phyloP scores from a whole-genome alignment of 495 filamentous ascomycete genomes.

The Wilcoxina mikolae region DNA sequence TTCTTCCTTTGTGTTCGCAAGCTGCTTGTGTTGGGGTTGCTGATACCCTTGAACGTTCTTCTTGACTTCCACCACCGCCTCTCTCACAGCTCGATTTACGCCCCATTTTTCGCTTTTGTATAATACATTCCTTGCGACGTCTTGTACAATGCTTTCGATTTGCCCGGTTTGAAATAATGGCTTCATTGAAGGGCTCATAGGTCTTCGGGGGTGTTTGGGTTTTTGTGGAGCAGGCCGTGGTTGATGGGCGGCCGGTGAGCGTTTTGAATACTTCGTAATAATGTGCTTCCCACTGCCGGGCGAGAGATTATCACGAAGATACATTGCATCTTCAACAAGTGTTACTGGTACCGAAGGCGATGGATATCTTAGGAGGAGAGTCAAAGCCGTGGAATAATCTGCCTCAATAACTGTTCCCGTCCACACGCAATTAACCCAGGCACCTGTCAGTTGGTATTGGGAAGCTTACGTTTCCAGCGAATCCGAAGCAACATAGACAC shows the following conservation, averaged over 20 bases:
- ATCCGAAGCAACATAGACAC: slow-evolving; percentile 88
- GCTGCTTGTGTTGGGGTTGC: slow-evolving; percentile 14
- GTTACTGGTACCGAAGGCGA: slow-evolving; percentile 45
- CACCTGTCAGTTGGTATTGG: neutral
- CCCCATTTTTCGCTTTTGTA: slow-evolving; percentile 73
- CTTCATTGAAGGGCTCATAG: slow-evolving; percentile 28
- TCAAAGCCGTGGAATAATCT: slow-evolving; percentile 72
- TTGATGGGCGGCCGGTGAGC: slow-evolving; percentile 37
- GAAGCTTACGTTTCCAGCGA: slow-evolving; percentile 65
- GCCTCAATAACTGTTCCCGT: slow-evolving; percentile 53
- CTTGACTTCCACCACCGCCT: slow-evolving; percentile 71
- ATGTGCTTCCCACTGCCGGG: slow-evolving; percentile 55
- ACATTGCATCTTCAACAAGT: slow-evolving; percentile 79
- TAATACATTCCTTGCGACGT: slow-evolving; percentile 70
- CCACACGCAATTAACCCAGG: neutral
- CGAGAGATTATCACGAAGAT: slow-evolving; percentile 62
- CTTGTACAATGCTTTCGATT: slow-evolving; percentile 67
- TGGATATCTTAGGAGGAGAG: slow-evolving; percentile 69
- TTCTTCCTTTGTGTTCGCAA: slow-evolving; percentile 18
- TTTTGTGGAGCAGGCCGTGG: slow-evolving; percentile 7
- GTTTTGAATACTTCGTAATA: slow-evolving; percentile 70
- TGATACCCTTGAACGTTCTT: slow-evolving; percentile 53
- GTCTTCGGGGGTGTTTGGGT: neutral
- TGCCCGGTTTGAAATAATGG: slow-evolving; percentile 38
- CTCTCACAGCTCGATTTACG: slow-evolving; percentile 77